phyloP scores from a whole-genome alignment of 306 rosid genomes.

The Pterocarpus macrocarpus region DNA sequence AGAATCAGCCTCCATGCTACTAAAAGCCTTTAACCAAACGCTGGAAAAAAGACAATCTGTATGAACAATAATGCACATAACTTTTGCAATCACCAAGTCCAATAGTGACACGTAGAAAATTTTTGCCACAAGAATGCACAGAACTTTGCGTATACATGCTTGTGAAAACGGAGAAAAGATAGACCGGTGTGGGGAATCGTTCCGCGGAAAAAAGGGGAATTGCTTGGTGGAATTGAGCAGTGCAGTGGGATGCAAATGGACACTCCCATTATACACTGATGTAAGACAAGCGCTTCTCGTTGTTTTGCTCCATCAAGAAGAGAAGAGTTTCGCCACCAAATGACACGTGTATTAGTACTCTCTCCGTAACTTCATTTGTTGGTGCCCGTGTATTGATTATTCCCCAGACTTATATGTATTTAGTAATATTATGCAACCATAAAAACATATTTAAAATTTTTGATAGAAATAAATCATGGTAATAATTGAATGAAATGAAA shows the following conservation, averaged over 20 bases:
- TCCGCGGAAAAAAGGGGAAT: background rate
- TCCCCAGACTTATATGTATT: too few relatives aligned
- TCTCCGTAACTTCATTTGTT: too few relatives aligned
- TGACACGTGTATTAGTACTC: too few relatives aligned
- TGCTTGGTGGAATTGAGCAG: background rate
- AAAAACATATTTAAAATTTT: too few relatives aligned
- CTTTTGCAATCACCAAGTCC: slow-evolving; percentile 2
- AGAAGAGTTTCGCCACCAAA: too few relatives aligned
- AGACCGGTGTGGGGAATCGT: background rate
- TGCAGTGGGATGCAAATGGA: background rate
- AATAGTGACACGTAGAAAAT: slow-evolving; percentile 25
- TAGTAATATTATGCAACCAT: too few relatives aligned
- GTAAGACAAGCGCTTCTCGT: too few relatives aligned
- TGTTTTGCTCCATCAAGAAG: too few relatives aligned
- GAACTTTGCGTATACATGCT: background rate
- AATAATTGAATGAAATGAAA: too few relatives aligned
- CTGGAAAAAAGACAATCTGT: background rate
- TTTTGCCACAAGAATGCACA: background rate
- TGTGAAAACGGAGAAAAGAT: background rate
- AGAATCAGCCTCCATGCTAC: background rate
- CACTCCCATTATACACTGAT: background rate
- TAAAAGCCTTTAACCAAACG: background rate
- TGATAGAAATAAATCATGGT: too few relatives aligned
- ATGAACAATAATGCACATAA: background rate
- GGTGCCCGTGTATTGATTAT: too few relatives aligned